Evolutionary conservation across 768 basidiomycete species (phyloP).

Genomic region (Phanerodontia chrysosporium): DNA sequence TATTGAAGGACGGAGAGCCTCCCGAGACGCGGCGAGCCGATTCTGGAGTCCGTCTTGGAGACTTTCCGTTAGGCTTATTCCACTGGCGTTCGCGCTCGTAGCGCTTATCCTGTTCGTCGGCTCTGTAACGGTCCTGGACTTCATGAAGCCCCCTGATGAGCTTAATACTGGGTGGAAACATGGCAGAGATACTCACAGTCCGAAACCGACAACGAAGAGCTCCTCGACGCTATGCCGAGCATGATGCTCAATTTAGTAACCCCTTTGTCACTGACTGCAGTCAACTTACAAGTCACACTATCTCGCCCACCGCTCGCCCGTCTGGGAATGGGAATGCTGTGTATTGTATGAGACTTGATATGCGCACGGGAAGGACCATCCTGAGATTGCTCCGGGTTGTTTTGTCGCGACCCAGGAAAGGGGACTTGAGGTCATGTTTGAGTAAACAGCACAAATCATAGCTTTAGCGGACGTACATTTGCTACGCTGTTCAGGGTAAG

Average conservation of each 20-base stretch:
- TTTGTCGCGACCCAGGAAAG: not conserved
- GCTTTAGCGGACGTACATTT: not conserved
- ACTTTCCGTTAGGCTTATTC: constrained; percentile 29
- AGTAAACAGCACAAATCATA: not conserved
- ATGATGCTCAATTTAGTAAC: not conserved
- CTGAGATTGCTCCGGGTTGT: not conserved
- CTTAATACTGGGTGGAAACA: not conserved
- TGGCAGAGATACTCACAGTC: constrained; percentile 20
- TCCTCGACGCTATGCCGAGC: constrained; percentile 24
- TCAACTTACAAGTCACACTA: constrained; percentile 14
- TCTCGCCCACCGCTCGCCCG: constrained; percentile 19
- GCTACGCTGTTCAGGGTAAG: constrained; percentile 3
- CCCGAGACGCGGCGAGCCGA: constrained; percentile 14
- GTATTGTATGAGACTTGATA: constrained; percentile 20
- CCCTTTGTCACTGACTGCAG: not conserved
- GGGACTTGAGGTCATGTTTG: not conserved
- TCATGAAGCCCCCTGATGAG: constrained; percentile 1
- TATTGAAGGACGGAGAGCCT: constrained; percentile 12
- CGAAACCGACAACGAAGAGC: constrained; percentile 23
- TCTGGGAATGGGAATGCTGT: constrained; percentile 18
- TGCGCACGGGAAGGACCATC: constrained; percentile 11
- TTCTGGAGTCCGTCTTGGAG: constrained; percentile 11
- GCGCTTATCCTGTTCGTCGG: constrained; percentile 26
- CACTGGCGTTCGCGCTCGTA: constrained; percentile 46
- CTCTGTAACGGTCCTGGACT: constrained; percentile 27